Evolutionary conservation across 169 alveolate species (phyloP).

Genomic region (Cryptosporidium sp.): DNA sequence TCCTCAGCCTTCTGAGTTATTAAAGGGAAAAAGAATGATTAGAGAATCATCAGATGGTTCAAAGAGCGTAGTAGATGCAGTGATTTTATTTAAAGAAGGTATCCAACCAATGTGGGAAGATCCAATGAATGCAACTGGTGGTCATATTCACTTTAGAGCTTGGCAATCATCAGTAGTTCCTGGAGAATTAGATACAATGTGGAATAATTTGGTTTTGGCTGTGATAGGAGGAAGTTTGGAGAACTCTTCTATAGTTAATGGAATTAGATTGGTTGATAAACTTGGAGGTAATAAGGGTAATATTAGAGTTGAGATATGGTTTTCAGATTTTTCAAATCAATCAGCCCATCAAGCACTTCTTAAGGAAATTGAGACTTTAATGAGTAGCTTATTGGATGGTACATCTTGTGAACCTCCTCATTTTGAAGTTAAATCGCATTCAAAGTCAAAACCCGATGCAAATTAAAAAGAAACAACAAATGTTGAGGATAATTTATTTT

Average conservation of each 20-base stretch:
- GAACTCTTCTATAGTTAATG: conserved; percentile 82
- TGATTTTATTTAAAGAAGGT: conserved; percentile 80
- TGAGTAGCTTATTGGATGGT: conserved; percentile 81
- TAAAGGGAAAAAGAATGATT: conserved; percentile 73
- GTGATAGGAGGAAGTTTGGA: conserved; percentile 84
- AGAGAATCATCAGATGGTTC: conserved; percentile 73
- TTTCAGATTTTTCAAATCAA: conserved; percentile 78
- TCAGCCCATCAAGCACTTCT: conserved; percentile 72
- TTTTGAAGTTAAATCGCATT: conserved; percentile 76
- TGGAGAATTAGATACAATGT: conserved; percentile 84
- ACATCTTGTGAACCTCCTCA: conserved; percentile 57
- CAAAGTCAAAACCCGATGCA: conserved; percentile 77
- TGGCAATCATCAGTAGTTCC: conserved; percentile 83
- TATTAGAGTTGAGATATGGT: conserved; percentile 81
- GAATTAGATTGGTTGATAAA: conserved; percentile 84
- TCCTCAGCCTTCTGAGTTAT: conserved; percentile 86
- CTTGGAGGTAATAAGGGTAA: conserved; percentile 76
- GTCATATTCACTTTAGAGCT: conserved; percentile 87
- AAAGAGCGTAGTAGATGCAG: conserved; percentile 65
- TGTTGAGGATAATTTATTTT: not conserved
- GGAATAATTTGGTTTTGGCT: conserved; percentile 87
- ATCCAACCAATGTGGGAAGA: conserved; percentile 90
- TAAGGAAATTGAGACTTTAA: conserved; percentile 79
- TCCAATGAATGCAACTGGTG: conserved; percentile 86
- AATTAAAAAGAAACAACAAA: conserved; percentile 36